Conservation (phyloP, 805 yeast species). For the Lipomyces mesembrius region DNA sequence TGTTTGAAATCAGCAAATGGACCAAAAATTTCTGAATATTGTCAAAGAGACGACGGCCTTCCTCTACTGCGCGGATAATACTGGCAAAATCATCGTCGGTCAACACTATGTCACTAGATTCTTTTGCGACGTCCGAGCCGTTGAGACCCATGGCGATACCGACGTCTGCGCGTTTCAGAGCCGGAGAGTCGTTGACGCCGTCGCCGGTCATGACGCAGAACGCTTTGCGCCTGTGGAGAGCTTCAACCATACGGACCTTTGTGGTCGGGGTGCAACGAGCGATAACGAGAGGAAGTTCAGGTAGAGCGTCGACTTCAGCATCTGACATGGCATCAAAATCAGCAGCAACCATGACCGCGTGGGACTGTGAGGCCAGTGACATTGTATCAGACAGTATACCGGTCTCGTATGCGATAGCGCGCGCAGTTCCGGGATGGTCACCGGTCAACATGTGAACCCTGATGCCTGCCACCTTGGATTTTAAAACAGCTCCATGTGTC, state of each 20-base stretch:
- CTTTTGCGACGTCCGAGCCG: slow-evolving; percentile 83
- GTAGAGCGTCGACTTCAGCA: slow-evolving; percentile 62
- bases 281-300: slow-evolving; percentile 74
- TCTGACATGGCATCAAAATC: slow-evolving; percentile 70
- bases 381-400: slow-evolving; percentile 64
- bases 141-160: slow-evolving; percentile 85
- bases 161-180: slow-evolving; percentile 74
- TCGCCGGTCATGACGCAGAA: slow-evolving; percentile 84
- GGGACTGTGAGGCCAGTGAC: slow-evolving; percentile 51
- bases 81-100: slow-evolving; percentile 81
- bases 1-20: slow-evolving; percentile 74
- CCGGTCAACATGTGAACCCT: slow-evolving; percentile 84
- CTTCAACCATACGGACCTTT: slow-evolving; percentile 79
- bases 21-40: slow-evolving; percentile 79
- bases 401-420: slow-evolving; percentile 79
- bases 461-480: slow-evolving; percentile 75
- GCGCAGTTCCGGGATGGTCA: slow-evolving; percentile 79
- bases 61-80: slow-evolving; percentile 78
- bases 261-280: slow-evolving; percentile 86
- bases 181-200: slow-evolving; percentile 83
- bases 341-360: slow-evolving; percentile 70
- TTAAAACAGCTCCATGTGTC: slow-evolving; percentile 66
- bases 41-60: slow-evolving; percentile 77
- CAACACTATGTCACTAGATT: slow-evolving; percentile 78
- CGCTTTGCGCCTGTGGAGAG: slow-evolving; percentile 64